Evolutionary conservation across 441 rosid genomes (phyloP).

Genomic region (Metrosideros polymorpha): DNA sequence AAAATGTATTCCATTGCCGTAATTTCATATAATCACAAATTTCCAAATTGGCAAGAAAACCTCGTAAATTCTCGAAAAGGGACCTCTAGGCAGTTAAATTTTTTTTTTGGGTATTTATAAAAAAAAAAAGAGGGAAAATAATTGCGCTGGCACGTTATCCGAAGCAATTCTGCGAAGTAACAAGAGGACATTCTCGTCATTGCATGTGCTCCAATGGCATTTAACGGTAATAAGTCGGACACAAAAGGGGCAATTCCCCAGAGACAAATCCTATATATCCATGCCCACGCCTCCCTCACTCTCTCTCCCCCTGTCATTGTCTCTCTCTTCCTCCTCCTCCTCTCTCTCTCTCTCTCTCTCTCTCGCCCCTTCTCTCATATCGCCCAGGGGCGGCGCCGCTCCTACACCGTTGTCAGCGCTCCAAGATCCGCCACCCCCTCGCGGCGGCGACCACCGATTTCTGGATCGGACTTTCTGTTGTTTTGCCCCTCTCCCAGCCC

Average conservation of each 20-base stretch:
- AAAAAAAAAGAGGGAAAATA: background rate
- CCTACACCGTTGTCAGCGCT: background rate
- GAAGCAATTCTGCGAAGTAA: background rate
- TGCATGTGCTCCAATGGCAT: background rate
- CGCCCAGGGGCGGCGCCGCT: background rate
- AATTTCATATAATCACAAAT: background rate
- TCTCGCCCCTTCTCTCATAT: background rate
- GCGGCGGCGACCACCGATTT: background rate
- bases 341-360: background rate
- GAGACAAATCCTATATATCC: slow-evolving; percentile 1
- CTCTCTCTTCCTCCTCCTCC: background rate
- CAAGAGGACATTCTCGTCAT: slow-evolving; percentile 4
- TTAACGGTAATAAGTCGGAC: background rate
- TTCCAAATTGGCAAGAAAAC: background rate
- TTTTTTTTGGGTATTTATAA: too few species aligned
- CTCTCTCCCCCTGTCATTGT: background rate
- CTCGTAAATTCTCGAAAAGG: background rate
- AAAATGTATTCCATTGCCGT: background rate
- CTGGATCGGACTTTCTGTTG: background rate
- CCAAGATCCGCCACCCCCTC: slow-evolving; percentile 3
- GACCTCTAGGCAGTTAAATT: background rate
- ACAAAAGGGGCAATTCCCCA: background rate
- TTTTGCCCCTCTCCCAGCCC: background rate
- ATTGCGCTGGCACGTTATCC: background rate
- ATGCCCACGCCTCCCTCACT: background rate